Evolutionary conservation across 148 eudicot species (phyloP), one percentile per base, ranked within the genome.

Genomic region (Nyssa sinensis): DNA sequence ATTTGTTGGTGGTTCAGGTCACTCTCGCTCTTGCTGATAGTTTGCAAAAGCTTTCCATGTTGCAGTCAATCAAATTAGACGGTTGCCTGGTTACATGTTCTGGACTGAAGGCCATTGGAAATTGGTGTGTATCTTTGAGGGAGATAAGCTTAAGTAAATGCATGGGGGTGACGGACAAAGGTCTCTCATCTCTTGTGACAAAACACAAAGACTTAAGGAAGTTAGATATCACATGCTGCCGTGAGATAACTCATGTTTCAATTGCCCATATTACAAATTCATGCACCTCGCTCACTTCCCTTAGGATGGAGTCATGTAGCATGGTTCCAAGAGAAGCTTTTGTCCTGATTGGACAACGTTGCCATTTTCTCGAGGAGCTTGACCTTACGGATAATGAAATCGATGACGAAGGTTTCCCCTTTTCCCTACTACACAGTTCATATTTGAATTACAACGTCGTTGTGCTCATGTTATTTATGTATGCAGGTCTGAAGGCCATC

Each of bases 111-210:
- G 87, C 95, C 58, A 87, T 94, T 79, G 97, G 92, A 60, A 82
- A 81, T 71, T 84, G 81, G 71, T 90, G 92, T 69, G 78, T 80
- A 27, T 91, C 97, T 23, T 73, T 94, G 34, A 80, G 74, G 75
- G 97, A 92, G 76, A 86, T 94, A 73, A 90, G 98, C 82, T 76
- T 94, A 72, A 90, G 95, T 75, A 94, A 92, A 81, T 94, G 98
- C 80, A 29, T 73, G 11, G 97, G 97, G 31, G 96, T 94, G 60
- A 90, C 98, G 0, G 98, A 94, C 55, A 89, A 94, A 73, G 97
- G 92, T 67, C 78, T 94, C 72, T 90, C 87, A 64, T 88, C 85
- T 51, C 77, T 94, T 25, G 93, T 94, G n/a, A 85, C 81, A 66
- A 92, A 84, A 71, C 92, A 88, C 58, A 87, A 74, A 76, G 91